phyloP scores from a whole-genome alignment of 495 filamentous ascomycete species.

The Penicillium dipodomyicola region DNA sequence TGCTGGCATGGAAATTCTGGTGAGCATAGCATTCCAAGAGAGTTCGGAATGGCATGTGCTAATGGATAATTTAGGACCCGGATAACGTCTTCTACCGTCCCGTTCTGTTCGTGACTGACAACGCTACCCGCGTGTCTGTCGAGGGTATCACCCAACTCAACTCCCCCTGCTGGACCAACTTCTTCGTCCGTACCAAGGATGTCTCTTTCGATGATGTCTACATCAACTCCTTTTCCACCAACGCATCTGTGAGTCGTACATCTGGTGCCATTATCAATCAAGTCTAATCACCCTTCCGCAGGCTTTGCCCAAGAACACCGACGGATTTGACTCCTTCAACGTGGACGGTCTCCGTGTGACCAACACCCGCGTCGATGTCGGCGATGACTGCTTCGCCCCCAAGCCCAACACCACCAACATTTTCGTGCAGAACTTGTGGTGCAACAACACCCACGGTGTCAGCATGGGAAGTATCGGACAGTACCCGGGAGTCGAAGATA shows the following conservation, averaged over 20 bases:
- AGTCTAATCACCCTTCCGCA: slow-evolving; percentile 10
- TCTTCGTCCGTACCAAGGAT: slow-evolving; percentile 53
- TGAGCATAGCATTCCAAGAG: slow-evolving; percentile 15
- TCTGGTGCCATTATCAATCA: background rate
- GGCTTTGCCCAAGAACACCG: slow-evolving; percentile 53
- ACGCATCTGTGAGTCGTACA: slow-evolving; percentile 36
- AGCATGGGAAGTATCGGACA: slow-evolving; percentile 59
- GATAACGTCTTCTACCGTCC: slow-evolving; percentile 53
- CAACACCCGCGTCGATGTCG: slow-evolving; percentile 51
- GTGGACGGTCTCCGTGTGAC: slow-evolving; percentile 48
- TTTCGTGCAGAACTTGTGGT: slow-evolving; percentile 56
- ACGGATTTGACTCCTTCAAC: slow-evolving; percentile 57
- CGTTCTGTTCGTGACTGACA: slow-evolving; percentile 56
- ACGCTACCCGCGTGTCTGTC: slow-evolving; percentile 52
- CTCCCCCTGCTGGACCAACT: slow-evolving; percentile 60
- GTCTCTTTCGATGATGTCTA: slow-evolving; percentile 52
- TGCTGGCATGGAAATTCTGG: slow-evolving; percentile 45
- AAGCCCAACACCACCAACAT: slow-evolving; percentile 59
- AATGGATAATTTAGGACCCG: slow-evolving; percentile 35
- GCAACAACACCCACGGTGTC: slow-evolving; percentile 57
- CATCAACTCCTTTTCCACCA: slow-evolving; percentile 54
- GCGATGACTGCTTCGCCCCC: slow-evolving; percentile 60
- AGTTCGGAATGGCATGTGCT: background rate
- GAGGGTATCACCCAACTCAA: slow-evolving; percentile 56
- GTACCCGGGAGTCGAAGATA: slow-evolving; percentile 51